A percentile compares a stretch with the other conserved stretches of the same genome.
phyloP scores from a whole-genome alignment of 192 early-diverging fungal species.

The Borealophlyctis nickersoniae region DNA sequence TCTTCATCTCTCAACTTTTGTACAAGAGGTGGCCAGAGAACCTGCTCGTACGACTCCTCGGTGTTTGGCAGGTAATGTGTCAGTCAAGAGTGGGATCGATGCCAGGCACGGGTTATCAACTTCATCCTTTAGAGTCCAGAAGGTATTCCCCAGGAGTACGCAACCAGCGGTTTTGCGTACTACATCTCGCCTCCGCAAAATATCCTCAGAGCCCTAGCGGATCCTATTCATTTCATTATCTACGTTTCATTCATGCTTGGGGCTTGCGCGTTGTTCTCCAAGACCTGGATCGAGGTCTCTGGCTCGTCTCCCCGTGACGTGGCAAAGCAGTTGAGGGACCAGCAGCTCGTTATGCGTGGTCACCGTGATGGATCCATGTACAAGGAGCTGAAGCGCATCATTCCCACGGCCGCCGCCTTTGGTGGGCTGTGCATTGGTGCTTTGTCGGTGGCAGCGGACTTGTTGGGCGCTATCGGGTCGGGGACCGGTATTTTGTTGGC shows the following conservation, averaged over 20 bases:
- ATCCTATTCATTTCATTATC: conserved; percentile 93
- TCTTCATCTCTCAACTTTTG: conserved; percentile 97
- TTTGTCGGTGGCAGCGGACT: conserved; percentile 92
- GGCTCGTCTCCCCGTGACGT: conserved; percentile 98
- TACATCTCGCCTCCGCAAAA: conserved; percentile 96
- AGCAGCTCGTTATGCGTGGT: conserved; percentile 91
- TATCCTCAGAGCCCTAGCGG: conserved; percentile 75
- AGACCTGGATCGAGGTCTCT: conserved; percentile 99
- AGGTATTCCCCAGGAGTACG: conserved; percentile 93
- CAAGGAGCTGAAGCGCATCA: conserved; percentile 99
- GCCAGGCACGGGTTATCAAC: background rate
- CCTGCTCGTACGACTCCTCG: conserved; percentile 86
- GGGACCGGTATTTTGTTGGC: conserved; percentile 98
- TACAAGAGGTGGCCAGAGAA: conserved; percentile 98
- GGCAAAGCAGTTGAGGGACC: conserved; percentile 95
- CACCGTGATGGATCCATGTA: conserved; percentile 95
- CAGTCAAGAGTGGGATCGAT: conserved; percentile 4
- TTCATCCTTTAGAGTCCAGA: conserved; percentile 77
- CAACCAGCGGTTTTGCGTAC: conserved; percentile 91
- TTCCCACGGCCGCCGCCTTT: conserved; percentile 95
- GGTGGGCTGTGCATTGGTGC: conserved; percentile 96
- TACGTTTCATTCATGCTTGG: conserved; percentile 94
- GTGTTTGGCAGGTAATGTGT: conserved; percentile 84
- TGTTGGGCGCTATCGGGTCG: conserved; percentile 95
- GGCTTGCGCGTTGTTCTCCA: conserved; percentile 94